phyloP scores from a whole-genome alignment of 257 asterid genomes.

The Lithospermum erythrorhizon region DNA sequence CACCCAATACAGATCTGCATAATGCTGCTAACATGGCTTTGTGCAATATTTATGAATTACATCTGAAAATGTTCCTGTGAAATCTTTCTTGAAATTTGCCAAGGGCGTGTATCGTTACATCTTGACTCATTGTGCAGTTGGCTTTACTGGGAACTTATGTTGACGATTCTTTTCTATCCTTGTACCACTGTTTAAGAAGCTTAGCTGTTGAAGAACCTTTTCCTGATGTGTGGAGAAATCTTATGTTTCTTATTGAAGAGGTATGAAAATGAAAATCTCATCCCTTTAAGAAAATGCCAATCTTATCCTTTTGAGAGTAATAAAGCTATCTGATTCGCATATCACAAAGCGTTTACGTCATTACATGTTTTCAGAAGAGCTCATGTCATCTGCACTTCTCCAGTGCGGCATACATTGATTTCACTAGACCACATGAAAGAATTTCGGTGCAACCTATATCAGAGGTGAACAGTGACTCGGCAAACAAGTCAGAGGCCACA shows the following conservation, averaged over 20 bases:
- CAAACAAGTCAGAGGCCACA: constrained; percentile 19
- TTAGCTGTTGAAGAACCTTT: constrained; percentile 83
- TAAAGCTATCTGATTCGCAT: constrained; percentile 4
- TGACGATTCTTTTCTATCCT: constrained; percentile 72
- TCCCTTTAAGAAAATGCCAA: not conserved
- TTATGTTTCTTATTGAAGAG: constrained; percentile 73
- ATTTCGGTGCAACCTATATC: constrained; percentile 18
- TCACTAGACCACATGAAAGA: constrained; percentile 47
- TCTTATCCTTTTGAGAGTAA: not conserved
- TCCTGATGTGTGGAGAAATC: constrained; percentile 89
- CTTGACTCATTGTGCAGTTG: constrained; percentile 39
- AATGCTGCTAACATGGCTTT: not conserved
- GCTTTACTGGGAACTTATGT: constrained; percentile 72
- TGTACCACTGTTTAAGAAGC: constrained; percentile 83
- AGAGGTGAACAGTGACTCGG: constrained; percentile 21
- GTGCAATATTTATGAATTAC: not conserved
- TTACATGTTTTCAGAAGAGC: constrained; percentile 58
- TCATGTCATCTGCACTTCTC: constrained; percentile 40
- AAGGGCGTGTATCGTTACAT: not conserved
- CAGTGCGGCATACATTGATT: constrained; percentile 35
- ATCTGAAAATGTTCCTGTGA: not conserved
- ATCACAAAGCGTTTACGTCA: constrained; percentile 13
- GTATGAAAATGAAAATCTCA: constrained; percentile 21
- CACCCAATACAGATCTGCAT: not conserved
- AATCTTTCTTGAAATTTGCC: not conserved